Base-by-base conservation (phyloP, 129 eudicot genomes). In the carrot (Daucus carota) region DNA sequence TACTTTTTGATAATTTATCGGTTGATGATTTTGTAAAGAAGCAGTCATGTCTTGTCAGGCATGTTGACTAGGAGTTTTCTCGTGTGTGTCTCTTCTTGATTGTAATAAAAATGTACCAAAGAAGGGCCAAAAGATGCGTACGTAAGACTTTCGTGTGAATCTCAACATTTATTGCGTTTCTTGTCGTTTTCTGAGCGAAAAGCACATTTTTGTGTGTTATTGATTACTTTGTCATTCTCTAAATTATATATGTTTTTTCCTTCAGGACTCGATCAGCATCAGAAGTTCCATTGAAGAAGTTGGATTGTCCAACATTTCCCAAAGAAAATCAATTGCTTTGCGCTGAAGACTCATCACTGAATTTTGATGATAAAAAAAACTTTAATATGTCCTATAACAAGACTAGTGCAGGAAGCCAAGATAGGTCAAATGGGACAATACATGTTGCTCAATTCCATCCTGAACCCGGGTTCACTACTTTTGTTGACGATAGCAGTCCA, bases 401-500 rank as follows among this genome's bases (percentile, higher is more conserved):
- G 80, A 87, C 83, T 77, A 83, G 78, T 80, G 88, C 76, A 85
- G 78, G 80, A 81, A 85, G 78, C 66, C 83, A 45, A 52, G 90
- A 86, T 41, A 86, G 81, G 24, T 57, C 75, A 79, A 86, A 85
- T 63, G 88, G 82, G 80, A 88, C 86, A 24, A 87, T 88, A 47
- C 96, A 89, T 74, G 81, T 92, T 80, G 85, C 97, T 34, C 81
- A 87, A 72, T 80, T 89, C 68, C 89, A 81, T 73, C 96, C 84
- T 71, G 92, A 87, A 78, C 92, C 96, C 80, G 96, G 91, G 68
- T 93, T 85, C 71, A 86, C 98, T 41, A 77, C 70, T 84, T 85
- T 92, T 72, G 79, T 89, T 26, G 88, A 89, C 57, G 97, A 85
- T 79, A 77, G 75, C 70, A 83, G 82, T 80, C 72, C 73, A 44